Evolutionary conservation across 768 basidiomycete genomes (phyloP).

Genomic region (Hebeloma cylindrosporum): DNA sequence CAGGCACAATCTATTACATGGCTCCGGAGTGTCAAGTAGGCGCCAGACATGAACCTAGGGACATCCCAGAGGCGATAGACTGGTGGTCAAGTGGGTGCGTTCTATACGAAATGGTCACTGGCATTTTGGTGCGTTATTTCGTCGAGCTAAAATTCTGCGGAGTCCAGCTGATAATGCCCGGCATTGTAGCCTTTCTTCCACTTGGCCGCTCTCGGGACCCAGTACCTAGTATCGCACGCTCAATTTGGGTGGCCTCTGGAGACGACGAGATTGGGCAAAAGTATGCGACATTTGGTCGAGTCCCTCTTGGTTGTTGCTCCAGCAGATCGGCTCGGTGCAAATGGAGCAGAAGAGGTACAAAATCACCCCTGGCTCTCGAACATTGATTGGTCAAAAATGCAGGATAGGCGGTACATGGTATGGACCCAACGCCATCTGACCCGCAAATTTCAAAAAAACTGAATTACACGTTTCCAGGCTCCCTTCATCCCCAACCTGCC

Average conservation of each 20-base stretch:
- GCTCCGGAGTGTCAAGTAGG: conserved; percentile 42
- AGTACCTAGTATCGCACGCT: no score
- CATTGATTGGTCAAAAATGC: conserved; percentile 50
- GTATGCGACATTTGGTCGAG: no score
- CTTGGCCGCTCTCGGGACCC: background rate
- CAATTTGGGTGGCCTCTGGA: no score
- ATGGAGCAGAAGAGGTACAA: conserved; percentile 33
- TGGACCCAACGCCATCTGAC: conserved; percentile 19
- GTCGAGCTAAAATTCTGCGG: no score
- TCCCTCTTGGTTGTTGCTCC: conserved; percentile 40
- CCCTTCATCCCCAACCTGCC: conserved; percentile 37
- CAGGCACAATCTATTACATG: conserved; percentile 49
- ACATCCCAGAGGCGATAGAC: conserved; percentile 35
- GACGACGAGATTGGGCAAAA: no score
- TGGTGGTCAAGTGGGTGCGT: conserved; percentile 56
- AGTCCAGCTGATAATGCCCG: no score
- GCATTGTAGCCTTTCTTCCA: background rate
- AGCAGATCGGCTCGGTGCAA: conserved; percentile 38
- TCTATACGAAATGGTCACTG: conserved; percentile 53
- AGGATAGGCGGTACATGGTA: conserved; percentile 44
- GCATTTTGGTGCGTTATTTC: conserved; percentile 29
- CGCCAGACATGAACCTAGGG: background rate
- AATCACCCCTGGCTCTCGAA: conserved; percentile 45
- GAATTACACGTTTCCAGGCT: conserved; percentile 32
- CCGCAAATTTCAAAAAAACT: background rate